These are phyloP conservation scores for Canavalia ensiformis DNA, from an alignment of 306 rosid species.

Conservation along the genomic window DNA sequence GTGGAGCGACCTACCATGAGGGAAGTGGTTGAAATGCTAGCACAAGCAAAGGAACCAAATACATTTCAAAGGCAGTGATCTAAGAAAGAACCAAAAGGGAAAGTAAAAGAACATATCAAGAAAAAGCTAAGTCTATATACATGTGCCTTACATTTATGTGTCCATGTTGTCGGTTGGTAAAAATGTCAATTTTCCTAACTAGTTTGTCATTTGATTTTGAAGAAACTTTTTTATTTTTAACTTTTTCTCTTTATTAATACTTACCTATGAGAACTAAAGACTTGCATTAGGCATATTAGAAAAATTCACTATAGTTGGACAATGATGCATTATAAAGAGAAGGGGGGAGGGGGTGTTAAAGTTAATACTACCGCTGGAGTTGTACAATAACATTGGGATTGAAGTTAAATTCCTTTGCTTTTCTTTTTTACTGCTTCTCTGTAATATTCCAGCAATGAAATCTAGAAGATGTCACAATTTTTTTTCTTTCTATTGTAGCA, in stretches of 20 bases:
- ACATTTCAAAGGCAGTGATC: conserved; percentile 63
- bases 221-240: background rate
- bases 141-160: conserved; percentile 36
- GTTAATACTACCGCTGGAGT: conserved; percentile 28
- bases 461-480: background rate
- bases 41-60: conserved; percentile 78
- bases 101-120: background rate
- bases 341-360: background rate
- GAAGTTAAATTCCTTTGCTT: conserved; percentile 4
- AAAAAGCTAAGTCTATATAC: conserved; percentile 30
- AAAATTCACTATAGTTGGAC: conserved; percentile 35
- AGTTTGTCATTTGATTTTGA: conserved; percentile 37
- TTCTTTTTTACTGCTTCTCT: conserved; percentile 1
- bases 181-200: conserved; percentile 41
- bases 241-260: conserved; percentile 18
- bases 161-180: conserved; percentile 36
- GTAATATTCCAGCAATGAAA: background rate
- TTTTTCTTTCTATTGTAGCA: background rate
- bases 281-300: conserved; percentile 26
- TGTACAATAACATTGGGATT: conserved; percentile 42
- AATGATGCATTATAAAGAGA: background rate
- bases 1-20: conserved; percentile 95
- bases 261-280: background rate
- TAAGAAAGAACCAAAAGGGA: background rate
- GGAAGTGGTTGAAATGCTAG: conserved; percentile 93